Evolutionary conservation across 768 basidiomycete genomes (phyloP), one percentile per base, ranked within the genome.

Genomic region (Lactifluus rugatus): DNA sequence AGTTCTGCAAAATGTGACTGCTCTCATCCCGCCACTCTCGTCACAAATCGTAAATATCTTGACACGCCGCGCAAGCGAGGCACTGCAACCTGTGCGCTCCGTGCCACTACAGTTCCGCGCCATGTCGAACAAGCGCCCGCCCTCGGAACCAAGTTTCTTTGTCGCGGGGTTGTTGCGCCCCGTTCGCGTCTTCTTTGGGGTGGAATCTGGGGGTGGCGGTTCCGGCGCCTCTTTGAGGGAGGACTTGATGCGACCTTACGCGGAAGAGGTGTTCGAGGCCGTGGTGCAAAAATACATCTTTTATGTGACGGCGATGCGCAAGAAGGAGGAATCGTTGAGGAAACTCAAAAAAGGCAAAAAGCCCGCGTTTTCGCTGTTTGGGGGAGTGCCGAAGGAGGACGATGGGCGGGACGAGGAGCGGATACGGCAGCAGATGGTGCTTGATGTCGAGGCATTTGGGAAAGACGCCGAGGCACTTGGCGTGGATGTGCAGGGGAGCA

Each of bases 101-200:
- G 89, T 97, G 66, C 91, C 92, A 1, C 85, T 88, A 0, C 93
- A 97, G 65, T 89, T 94, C 65, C 80, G 94, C 52, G 89, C 89
- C 16, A 85, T 85, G 84, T 80, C 87, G 52, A 82, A 80, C 70
- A 84, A 85, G 68, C 81, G 81, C 4, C 72, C 75, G 60, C 84
- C 90, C 1, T 80, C 77, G 14, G 89, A 89, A 66, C 83, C 92
- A 23, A 96, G 93, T 66, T 85, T 90, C 68, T 98, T 95, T 66
- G 82, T 97, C 2, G 73, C 81, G 1, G 77, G 81, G 34, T 85
- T 98, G 57, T 75, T 98, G 34, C 85, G 84, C 28, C 91, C 96
- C 0, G 69, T 94, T 36, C 85, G 82, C 63, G 71, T 76, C 11
- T 86, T 91, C 70, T 91, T 94, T 67, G 83, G 74, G 14, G 75